Evolutionary conservation across 495 filamentous ascomycete genomes (phyloP).

Genomic region (Hypoxylon cercidicola): DNA sequence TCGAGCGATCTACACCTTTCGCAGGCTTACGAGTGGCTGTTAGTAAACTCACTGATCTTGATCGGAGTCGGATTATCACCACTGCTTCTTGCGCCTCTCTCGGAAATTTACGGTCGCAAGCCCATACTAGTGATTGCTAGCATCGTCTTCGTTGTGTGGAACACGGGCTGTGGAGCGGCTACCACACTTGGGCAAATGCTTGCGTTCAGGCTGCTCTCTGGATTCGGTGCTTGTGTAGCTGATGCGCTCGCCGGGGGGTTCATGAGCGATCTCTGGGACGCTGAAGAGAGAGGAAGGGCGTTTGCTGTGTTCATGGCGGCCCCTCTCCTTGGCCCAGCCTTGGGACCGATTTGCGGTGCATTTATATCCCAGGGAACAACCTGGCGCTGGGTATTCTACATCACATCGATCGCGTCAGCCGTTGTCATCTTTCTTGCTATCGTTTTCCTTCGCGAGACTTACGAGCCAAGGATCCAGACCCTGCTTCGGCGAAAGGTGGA

Average conservation of each 20-base stretch:
- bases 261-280: slow-evolving; percentile 31
- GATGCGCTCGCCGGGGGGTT: slow-evolving; percentile 19
- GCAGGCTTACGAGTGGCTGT: slow-evolving; percentile 28
- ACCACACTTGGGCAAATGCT: slow-evolving; percentile 42
- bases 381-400: slow-evolving; percentile 75
- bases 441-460: slow-evolving; percentile 74
- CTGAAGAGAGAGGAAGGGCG: slow-evolving; percentile 37
- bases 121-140: slow-evolving; percentile 40
- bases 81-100: slow-evolving; percentile 48
- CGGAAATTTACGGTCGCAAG: slow-evolving; percentile 48
- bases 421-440: slow-evolving; percentile 68
- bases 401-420: slow-evolving; percentile 66
- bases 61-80: slow-evolving; percentile 57
- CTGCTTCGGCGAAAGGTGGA: slow-evolving; percentile 65
- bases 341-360: slow-evolving; percentile 60
- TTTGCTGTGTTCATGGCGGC: slow-evolving; percentile 35
- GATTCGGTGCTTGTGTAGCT: slow-evolving; percentile 45
- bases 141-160: slow-evolving; percentile 49
- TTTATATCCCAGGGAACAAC: slow-evolving; percentile 50
- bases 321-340: slow-evolving; percentile 51
- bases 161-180: slow-evolving; percentile 46
- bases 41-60: slow-evolving; percentile 62
- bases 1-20: slow-evolving; percentile 45
- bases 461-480: slow-evolving; percentile 57
- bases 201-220: slow-evolving; percentile 46